Conservation (phyloP, 75 land plant species). For the Larix kaempferi region DNA sequence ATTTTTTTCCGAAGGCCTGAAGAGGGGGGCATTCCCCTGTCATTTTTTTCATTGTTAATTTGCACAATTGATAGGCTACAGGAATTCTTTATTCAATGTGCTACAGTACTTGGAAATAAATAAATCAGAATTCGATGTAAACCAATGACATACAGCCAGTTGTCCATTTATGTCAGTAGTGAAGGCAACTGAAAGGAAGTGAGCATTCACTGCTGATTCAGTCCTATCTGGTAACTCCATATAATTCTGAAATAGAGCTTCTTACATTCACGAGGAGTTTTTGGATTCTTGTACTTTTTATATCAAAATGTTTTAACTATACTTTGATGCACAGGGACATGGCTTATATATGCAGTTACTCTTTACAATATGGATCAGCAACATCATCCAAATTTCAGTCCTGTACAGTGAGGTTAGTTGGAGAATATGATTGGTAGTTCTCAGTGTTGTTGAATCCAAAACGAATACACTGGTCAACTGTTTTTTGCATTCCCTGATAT, state of each 20-base stretch:
- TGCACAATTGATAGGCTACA: not conserved
- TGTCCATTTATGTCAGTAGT: slow-evolving; percentile 2
- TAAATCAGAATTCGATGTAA: slow-evolving; percentile 9
- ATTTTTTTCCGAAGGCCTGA: not conserved
- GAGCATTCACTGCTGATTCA: not conserved
- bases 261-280: no score
- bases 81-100: slow-evolving; percentile 9
- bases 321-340: no score
- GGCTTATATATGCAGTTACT: no score
- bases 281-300: no score
- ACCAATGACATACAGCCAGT: slow-evolving; percentile 5
- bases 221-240: not conserved
- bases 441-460: no score
- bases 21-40: slow-evolving; percentile 14
- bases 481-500: no score
- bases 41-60: slow-evolving; percentile 10
- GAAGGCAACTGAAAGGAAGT: slow-evolving; percentile 2
- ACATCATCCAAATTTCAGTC: no score
- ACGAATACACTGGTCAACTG: no score
- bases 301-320: no score
- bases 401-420: no score
- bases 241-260: not conserved
- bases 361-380: no score
- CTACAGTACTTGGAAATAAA: slow-evolving; percentile 2
- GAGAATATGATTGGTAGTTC: no score